Percentiles rank a stretch among this genome's conserved stretches.
Conservation (phyloP, 306 rosid genomes). For the Lathyrus oleraceus region DNA sequence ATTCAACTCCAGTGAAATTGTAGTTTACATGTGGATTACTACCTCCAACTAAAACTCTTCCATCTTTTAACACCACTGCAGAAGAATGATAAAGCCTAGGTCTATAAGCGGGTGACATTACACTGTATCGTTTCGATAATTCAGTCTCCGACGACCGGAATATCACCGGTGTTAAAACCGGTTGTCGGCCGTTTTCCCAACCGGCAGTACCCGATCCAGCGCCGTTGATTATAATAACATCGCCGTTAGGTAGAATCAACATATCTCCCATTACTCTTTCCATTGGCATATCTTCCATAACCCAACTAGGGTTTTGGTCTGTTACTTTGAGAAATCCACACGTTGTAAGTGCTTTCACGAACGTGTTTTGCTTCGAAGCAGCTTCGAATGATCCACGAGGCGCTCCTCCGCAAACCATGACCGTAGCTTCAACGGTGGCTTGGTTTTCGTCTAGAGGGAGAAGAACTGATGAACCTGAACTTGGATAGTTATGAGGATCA, state of each 20-base stretch:
- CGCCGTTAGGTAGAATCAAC: constrained; percentile 66
- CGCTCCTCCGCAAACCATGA: constrained; percentile 78
- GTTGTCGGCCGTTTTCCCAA: constrained; percentile 57
- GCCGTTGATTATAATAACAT: constrained; percentile 65
- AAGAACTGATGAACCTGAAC: constrained; percentile 76
- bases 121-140: constrained; percentile 7
- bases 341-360: constrained; percentile 37
- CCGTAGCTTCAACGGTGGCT: constrained; percentile 40
- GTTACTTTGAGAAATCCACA: constrained; percentile 62
- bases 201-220: constrained; percentile 65
- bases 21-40: constrained; percentile 69
- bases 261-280: constrained; percentile 75
- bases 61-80: constrained; percentile 55
- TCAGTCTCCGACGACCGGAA: constrained; percentile 33
- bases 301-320: constrained; percentile 56
- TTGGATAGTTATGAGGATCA: constrained; percentile 76
- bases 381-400: constrained; percentile 39
- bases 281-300: constrained; percentile 69
- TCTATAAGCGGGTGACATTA: constrained; percentile 48
- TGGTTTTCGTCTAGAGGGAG: constrained; percentile 68
- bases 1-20: constrained; percentile 61
- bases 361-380: constrained; percentile 34
- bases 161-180: constrained; percentile 53
- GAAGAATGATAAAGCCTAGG: constrained; percentile 75
- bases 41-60: constrained; percentile 69